Percentiles rank a stretch among this genome's conserved stretches.
phyloP scores from a whole-genome alignment of 768 basidiomycete species.

The Lactifluus volemus region DNA sequence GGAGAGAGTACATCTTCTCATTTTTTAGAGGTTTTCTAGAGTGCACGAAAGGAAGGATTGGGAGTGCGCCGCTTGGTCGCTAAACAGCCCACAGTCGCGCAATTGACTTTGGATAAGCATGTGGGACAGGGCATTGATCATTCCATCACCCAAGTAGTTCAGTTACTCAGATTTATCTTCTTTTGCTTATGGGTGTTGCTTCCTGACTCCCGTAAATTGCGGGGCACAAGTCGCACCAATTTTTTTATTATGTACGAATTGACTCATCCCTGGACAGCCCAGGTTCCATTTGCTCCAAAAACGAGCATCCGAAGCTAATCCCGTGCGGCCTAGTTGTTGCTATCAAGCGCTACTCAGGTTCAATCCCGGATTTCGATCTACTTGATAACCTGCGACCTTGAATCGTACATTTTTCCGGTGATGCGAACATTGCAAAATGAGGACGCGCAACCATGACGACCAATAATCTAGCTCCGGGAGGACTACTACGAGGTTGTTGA shows the following conservation, averaged over 20 bases:
- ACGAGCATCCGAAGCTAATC: background rate
- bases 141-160: background rate
- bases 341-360: background rate
- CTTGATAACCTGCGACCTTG: background rate
- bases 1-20: slow-evolving; percentile 1
- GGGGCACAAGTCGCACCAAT: background rate
- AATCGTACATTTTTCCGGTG: too few relatives aligned
- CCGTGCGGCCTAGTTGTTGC: background rate
- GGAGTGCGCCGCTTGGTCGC: background rate
- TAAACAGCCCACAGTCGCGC: background rate
- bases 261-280: too few relatives aligned
- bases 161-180: background rate
- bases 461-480: background rate
- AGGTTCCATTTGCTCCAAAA: background rate
- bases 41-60: background rate
- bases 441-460: background rate
- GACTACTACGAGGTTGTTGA: too few relatives aligned
- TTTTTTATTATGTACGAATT: too few relatives aligned
- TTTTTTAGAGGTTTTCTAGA: background rate
- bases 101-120: background rate
- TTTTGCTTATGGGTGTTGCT: background rate
- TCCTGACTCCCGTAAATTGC: background rate
- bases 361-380: too few relatives aligned
- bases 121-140: background rate
- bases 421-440: background rate